A percentile compares a stretch with the other conserved stretches of the same genome.
These are phyloP conservation scores for Herpetomonas samuelpessoai DNA, from an alignment of 208 protist genomes.

Conservation along the genomic window DNA sequence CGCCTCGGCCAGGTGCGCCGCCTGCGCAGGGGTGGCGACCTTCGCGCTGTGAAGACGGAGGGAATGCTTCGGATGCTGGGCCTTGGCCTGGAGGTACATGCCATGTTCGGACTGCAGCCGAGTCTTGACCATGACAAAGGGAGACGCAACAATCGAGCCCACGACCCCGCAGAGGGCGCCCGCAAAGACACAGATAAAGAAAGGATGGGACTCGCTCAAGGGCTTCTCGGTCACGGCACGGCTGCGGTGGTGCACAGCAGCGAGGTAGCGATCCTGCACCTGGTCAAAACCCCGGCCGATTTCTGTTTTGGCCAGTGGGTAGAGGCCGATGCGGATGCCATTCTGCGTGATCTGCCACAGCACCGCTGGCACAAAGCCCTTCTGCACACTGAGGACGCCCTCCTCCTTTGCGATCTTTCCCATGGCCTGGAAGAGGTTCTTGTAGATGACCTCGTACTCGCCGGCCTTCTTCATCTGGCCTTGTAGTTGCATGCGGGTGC, in stretches of 20 bases:
- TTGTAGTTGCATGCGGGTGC: conserved; percentile 69
- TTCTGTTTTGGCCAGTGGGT: not conserved
- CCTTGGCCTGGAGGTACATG: conserved; percentile 18
- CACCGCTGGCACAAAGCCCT: conserved; percentile 40
- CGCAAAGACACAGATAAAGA: conserved; percentile 12
- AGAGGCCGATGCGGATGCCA: conserved; percentile 49
- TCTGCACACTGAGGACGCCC: conserved; percentile 48
- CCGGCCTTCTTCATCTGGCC: conserved; percentile 48
- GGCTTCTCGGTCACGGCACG: not conserved
- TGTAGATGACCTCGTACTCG: conserved; percentile 46
- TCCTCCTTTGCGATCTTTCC: conserved; percentile 39
- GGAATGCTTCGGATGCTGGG: not conserved
- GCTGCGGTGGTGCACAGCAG: not conserved
- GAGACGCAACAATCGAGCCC: conserved; percentile 45
- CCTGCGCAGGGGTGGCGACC: not conserved
- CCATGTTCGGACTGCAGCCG: conserved; percentile 59
- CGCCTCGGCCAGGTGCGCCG: conserved; percentile 10
- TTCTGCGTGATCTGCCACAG: conserved; percentile 64
- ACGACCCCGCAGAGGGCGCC: conserved; percentile 36
- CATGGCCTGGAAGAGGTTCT: conserved; percentile 49
- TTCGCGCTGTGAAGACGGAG: no score
- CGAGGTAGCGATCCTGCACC: not conserved
- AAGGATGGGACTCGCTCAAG: not conserved
- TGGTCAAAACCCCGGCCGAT: not conserved
- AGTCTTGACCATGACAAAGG: conserved; percentile 70